Base-by-base conservation (phyloP, 768 basidiomycete genomes). In the Leccinum disarticulatum region DNA sequence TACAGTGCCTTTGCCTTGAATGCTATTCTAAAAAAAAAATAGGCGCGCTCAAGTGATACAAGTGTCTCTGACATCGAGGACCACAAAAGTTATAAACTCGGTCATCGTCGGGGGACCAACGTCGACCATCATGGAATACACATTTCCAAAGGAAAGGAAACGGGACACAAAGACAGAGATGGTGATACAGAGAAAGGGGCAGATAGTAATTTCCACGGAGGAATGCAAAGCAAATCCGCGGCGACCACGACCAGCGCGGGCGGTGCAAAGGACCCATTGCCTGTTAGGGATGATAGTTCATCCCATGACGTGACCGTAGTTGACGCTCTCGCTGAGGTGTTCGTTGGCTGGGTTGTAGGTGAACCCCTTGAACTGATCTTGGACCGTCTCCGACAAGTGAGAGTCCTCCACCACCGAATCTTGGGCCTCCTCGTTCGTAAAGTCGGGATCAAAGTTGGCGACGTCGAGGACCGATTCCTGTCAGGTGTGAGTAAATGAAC, bases 371-470 rank as follows among this genome's bases (percentile, higher is more conserved):
- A 98, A 98, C 73, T 95, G 93, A 68, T 95, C 93, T 73, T 99
- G 96, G 2, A 99, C 94, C 0, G 95, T 98, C 79, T 97, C 91
- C 15, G 92, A 95, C 38, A 99, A 78, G 28, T 85, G 87, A 4
- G 93, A 95, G 68, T 95, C 93, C 63, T 91, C 92, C 41, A 99
- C 96, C 56, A 98, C 95, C 2, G 93, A 95, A 75, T 99, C 96
- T 67, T 93, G 87, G 2, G 95, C 90, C 58, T 92, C 88, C 73
- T 99, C 96, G 61, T 88, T 91, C 30, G 95, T 98, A 72, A 99
- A 99, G 74, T 98, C 96, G 27, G 93, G 84, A 74, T 98, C 97
- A 77, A 99, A 98, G 80, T 98, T 94, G 59, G 89, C 93, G 22
- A 95, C 94, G 72, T 97, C 95, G 49, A 97, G 84, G 1, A 95